Evolutionary conservation across 2,329 filamentous ascomycete genomes (phyloP).

Genomic region (Rhynchosporium agropyri): DNA sequence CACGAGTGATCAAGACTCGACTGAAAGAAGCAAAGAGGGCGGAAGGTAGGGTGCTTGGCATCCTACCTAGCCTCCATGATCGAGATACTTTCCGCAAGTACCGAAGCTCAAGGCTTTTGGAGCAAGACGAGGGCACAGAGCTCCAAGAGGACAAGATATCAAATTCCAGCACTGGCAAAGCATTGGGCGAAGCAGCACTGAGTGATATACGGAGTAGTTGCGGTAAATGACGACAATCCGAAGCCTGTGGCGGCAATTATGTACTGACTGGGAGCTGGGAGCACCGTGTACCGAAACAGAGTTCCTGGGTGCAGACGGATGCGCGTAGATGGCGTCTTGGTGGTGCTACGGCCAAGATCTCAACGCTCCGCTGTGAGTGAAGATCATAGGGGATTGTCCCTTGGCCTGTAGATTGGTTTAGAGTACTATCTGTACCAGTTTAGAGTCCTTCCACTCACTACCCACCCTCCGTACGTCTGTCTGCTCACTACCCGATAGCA

Average conservation of each 20-base stretch:
- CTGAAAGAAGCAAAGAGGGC: too few species aligned
- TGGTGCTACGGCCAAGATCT: background rate
- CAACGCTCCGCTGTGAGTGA: background rate
- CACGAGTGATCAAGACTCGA: background rate
- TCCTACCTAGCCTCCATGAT: too few species aligned
- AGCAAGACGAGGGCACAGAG: too few species aligned
- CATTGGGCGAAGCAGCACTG: background rate
- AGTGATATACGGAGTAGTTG: background rate
- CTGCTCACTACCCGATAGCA: background rate
- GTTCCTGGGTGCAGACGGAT: constrained; percentile 6
- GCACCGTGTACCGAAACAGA: background rate
- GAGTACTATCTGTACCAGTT: too few species aligned
- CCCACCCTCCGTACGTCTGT: too few species aligned
- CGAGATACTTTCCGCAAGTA: too few species aligned
- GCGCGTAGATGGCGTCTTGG: constrained; percentile 6
- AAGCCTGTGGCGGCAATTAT: background rate
- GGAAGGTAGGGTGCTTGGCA: too few species aligned
- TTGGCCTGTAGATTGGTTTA: background rate
- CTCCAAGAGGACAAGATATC: too few species aligned
- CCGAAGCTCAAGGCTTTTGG: too few species aligned
- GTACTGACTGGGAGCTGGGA: background rate
- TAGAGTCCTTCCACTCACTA: too few species aligned
- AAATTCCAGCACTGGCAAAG: constrained; percentile 2
- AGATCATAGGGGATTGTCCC: background rate
- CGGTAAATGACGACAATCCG: constrained; percentile 7